phyloP scores from a whole-genome alignment of 2,329 filamentous ascomycete genomes.

The Trichophyton verrucosum region DNA sequence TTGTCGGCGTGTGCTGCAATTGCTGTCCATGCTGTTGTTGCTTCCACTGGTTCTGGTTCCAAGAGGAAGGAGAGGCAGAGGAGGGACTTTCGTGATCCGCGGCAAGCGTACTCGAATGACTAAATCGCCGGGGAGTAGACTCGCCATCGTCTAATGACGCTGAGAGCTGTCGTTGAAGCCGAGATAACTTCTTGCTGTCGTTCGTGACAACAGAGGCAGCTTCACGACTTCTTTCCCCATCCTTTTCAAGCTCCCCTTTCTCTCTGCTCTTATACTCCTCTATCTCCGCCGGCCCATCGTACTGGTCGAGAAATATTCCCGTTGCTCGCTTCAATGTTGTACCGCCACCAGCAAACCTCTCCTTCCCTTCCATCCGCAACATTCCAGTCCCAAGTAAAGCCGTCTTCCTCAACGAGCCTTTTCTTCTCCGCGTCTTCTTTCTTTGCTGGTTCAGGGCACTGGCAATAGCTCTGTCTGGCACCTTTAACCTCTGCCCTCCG shows the following conservation, averaged over 20 bases:
- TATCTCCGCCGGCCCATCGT: constrained; percentile 9
- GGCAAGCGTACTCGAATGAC: constrained; percentile 3
- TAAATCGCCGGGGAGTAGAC: constrained; percentile 12
- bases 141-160: constrained; percentile 8
- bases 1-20: background rate
- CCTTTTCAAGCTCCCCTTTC: background rate
- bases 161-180: background rate
- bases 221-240: background rate
- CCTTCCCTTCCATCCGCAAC: constrained; percentile 25
- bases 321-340: constrained; percentile 11
- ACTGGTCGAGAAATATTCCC: background rate
- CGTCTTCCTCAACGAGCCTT: constrained; percentile 77
- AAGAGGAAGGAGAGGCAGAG: background rate
- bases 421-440: constrained; percentile 53
- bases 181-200: background rate
- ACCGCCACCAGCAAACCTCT: constrained; percentile 11
- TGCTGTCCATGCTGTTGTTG: background rate
- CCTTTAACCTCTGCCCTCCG: background rate
- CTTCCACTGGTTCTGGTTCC: background rate
- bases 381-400: constrained; percentile 55
- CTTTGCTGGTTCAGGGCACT: constrained; percentile 38
- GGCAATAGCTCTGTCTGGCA: constrained; percentile 34
- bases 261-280: background rate
- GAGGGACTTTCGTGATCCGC: background rate
- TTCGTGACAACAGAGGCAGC: background rate